These are phyloP conservation scores for Apiotrichum laibachii DNA, from an alignment of 1,284 basidiomycete genomes.

Conservation along the genomic window DNA sequence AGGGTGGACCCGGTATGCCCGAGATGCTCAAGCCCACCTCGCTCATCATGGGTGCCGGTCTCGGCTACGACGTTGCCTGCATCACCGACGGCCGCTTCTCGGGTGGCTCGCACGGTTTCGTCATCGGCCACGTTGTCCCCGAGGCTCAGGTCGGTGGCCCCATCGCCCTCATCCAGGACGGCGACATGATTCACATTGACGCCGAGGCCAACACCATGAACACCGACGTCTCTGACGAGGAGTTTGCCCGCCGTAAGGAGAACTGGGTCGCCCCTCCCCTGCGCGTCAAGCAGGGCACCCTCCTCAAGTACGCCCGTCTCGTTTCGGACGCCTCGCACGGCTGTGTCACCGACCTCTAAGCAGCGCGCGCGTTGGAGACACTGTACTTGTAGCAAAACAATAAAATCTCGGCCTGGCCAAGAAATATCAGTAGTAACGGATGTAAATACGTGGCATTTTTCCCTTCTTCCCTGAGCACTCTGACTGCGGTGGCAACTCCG, in stretches of 20 bases:
- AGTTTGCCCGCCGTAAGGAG: slow-evolving; percentile 66
- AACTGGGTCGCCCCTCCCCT: slow-evolving; percentile 81
- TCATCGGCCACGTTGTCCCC: slow-evolving; percentile 58
- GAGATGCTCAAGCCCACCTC: slow-evolving; percentile 79
- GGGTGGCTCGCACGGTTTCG: slow-evolving; percentile 64
- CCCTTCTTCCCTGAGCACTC: not conserved
- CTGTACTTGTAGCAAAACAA: not conserved
- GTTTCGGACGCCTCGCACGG: slow-evolving; percentile 67
- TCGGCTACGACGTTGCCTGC: slow-evolving; percentile 83
- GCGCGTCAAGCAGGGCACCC: slow-evolving; percentile 76
- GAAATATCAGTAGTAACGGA: slow-evolving; percentile 5
- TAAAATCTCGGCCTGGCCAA: not conserved
- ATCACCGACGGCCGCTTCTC: slow-evolving; percentile 97
- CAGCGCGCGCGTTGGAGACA: not conserved
- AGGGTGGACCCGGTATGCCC: slow-evolving; percentile 90
- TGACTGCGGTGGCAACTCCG: not conserved
- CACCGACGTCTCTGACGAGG: slow-evolving; percentile 77
- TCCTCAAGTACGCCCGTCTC: slow-evolving; percentile 81
- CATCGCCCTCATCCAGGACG: slow-evolving; percentile 89
- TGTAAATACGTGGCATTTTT: slow-evolving; percentile 11
- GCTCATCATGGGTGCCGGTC: slow-evolving; percentile 86
- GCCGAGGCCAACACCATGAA: slow-evolving; percentile 73
- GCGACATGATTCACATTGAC: slow-evolving; percentile 80
- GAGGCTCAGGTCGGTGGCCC: slow-evolving; percentile 91
- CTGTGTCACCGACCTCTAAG: slow-evolving; percentile 42